These are phyloP conservation scores for Leptographium wingfieldii DNA, from an alignment of 2,329 filamentous ascomycete genomes.

Conservation along the genomic window DNA sequence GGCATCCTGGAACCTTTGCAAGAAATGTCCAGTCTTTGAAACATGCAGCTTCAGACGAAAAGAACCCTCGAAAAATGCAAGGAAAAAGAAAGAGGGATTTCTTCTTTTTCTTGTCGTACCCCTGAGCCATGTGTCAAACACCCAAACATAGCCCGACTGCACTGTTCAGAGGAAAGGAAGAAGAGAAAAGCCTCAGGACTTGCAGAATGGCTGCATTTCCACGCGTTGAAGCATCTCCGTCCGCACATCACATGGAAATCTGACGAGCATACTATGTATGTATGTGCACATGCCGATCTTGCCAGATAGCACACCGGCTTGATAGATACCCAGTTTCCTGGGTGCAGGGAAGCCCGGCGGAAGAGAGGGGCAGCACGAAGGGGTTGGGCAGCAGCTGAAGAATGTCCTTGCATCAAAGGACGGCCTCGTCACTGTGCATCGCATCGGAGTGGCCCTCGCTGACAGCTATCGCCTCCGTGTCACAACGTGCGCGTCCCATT, in stretches of 20 bases:
- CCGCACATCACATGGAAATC: not conserved
- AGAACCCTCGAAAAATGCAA: too few relatives aligned
- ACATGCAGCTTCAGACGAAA: not conserved
- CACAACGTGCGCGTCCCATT: too few relatives aligned
- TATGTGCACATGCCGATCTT: not conserved
- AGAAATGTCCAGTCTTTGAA: not conserved
- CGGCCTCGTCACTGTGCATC: too few relatives aligned
- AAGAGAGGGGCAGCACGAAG: not conserved
- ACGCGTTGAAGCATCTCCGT: not conserved
- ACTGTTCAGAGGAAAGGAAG: not conserved
- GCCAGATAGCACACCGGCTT: not conserved
- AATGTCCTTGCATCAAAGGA: not conserved
- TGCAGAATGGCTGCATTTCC: not conserved
- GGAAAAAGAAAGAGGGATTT: too few relatives aligned
- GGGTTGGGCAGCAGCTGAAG: not conserved
- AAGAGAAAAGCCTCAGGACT: not conserved
- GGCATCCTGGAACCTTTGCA: not conserved
- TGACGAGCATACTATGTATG: not conserved
- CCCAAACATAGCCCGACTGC: not conserved
- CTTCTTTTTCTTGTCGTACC: too few relatives aligned
- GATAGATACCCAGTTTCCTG: not conserved
- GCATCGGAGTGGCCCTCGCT: too few relatives aligned
- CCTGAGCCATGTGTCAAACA: too few relatives aligned
- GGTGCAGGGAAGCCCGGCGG: not conserved
- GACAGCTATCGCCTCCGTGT: too few relatives aligned